Evolutionary conservation across 2,329 filamentous ascomycete genomes (phyloP).

Genomic region (Fusarium nygamai): DNA sequence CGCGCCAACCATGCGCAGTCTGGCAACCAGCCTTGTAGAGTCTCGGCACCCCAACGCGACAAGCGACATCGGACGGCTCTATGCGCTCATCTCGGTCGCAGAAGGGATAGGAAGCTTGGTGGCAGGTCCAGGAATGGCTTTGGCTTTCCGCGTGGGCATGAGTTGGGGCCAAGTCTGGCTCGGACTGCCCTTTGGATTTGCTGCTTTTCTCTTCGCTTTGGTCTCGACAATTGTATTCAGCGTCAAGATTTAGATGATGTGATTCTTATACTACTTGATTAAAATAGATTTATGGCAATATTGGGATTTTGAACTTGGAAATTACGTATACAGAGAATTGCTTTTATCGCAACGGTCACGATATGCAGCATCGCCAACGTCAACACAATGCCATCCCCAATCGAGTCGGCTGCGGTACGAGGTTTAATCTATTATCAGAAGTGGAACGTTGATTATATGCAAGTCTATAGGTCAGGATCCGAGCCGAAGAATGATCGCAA

Average conservation of each 20-base stretch:
- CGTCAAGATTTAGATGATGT: neutral
- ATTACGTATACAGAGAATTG: neutral
- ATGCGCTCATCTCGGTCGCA: neutral
- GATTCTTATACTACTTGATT: too few relatives aligned
- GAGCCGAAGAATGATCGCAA: neutral
- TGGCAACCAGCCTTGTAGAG: neutral
- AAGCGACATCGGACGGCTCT: neutral
- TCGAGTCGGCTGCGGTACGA: neutral
- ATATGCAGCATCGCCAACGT: neutral
- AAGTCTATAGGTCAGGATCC: neutral
- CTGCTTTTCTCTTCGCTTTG: neutral
- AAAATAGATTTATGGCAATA: neutral
- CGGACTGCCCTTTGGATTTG: neutral
- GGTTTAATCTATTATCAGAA: neutral
- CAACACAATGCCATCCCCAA: neutral
- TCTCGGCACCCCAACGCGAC: neutral
- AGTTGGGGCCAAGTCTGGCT: constrained; percentile 4
- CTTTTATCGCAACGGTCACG: neutral
- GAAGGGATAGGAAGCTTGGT: neutral
- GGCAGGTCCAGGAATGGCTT: neutral
- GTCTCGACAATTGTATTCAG: neutral
- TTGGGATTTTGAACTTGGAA: neutral
- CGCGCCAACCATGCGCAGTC: neutral
- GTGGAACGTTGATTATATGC: neutral
- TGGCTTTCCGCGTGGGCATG: neutral